These are phyloP conservation scores for Cucurbita argyrosperma DNA, from an alignment of 306 rosid genomes.

Conservation along the genomic window DNA sequence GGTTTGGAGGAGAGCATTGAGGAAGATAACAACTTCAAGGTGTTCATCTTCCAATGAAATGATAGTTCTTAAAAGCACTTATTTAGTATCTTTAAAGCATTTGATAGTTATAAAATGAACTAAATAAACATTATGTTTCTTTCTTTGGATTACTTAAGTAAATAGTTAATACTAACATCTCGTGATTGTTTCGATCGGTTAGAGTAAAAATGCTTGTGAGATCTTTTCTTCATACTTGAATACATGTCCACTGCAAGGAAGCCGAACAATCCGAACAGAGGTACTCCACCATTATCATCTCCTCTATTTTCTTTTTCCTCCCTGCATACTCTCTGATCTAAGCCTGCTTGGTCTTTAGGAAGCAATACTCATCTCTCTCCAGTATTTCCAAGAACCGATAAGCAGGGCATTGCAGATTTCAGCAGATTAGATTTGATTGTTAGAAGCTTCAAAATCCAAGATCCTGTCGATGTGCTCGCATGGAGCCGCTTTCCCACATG, in stretches of 20 bases:
- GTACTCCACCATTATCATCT: conserved; percentile 17
- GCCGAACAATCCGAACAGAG: conserved; percentile 98
- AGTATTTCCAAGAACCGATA: conserved; percentile 85
- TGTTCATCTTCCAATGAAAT: conserved; percentile 4
- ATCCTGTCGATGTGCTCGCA: neutral
- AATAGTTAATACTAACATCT: neutral
- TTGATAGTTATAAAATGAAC: neutral
- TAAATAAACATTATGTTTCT: neutral
- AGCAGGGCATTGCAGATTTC: conserved; percentile 31
- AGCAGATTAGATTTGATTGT: conserved; percentile 2
- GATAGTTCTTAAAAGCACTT: neutral
- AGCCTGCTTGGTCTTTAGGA: conserved; percentile 35
- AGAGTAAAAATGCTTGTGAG: conserved; percentile 49
- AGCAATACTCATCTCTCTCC: conserved; percentile 82
- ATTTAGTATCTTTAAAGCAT: neutral
- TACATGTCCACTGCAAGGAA: conserved; percentile 90
- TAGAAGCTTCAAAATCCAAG: neutral
- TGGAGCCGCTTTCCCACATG: neutral
- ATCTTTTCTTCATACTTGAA: conserved; percentile 55
- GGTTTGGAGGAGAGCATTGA: conserved; percentile 94
- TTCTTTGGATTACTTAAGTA: neutral
- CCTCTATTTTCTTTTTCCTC: neutral
- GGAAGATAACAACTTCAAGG: conserved; percentile 71
- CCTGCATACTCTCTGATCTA: neutral
- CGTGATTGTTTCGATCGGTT: conserved; percentile 4